Conservation (phyloP, 2,329 filamentous ascomycete genomes). For the Phialemoniopsis sp. region DNA sequence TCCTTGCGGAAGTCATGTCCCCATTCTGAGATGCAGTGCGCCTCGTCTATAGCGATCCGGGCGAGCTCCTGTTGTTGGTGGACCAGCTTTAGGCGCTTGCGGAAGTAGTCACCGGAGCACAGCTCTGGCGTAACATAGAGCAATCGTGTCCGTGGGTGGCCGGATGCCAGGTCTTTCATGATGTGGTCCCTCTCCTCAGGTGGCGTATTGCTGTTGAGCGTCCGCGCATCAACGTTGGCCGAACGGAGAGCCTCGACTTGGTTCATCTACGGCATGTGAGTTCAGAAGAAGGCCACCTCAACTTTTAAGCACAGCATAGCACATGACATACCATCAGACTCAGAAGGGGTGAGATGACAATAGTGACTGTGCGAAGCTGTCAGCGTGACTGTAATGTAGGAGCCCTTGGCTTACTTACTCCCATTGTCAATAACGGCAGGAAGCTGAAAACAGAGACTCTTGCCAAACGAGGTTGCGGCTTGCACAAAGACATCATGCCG, state of each 20-base stretch:
- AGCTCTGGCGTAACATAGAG: slow-evolving; percentile 93
- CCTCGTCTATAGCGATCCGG: slow-evolving; percentile 87
- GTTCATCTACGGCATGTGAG: slow-evolving; percentile 63
- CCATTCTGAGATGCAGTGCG: slow-evolving; percentile 98
- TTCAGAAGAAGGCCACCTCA: neutral
- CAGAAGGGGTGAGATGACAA: slow-evolving; percentile 84
- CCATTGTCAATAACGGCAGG: slow-evolving; percentile 85
- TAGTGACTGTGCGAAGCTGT: slow-evolving; percentile 59
- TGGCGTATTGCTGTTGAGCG: slow-evolving; percentile 81
- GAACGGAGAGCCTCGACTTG: slow-evolving; percentile 78
- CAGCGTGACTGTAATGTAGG: slow-evolving; percentile 8
- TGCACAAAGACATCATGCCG: slow-evolving; percentile 92
- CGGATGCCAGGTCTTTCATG: slow-evolving; percentile 77
- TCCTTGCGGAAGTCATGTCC: slow-evolving; percentile 94
- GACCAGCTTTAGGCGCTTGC: slow-evolving; percentile 67
- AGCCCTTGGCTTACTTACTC: slow-evolving; percentile 61
- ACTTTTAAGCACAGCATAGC: neutral
- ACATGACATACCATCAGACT: slow-evolving; percentile 70
- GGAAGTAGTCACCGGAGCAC: slow-evolving; percentile 74
- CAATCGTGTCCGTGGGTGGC: slow-evolving; percentile 77
- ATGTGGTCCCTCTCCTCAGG: slow-evolving; percentile 62
- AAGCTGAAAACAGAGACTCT: slow-evolving; percentile 89
- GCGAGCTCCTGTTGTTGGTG: slow-evolving; percentile 80
- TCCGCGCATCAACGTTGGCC: slow-evolving; percentile 74
- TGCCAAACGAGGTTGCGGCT: slow-evolving; percentile 86